A percentile compares a stretch with the other conserved stretches of the same genome.
Evolutionary conservation across 345 rosid genomes (phyloP).

Genomic region (Angophora floribunda): DNA sequence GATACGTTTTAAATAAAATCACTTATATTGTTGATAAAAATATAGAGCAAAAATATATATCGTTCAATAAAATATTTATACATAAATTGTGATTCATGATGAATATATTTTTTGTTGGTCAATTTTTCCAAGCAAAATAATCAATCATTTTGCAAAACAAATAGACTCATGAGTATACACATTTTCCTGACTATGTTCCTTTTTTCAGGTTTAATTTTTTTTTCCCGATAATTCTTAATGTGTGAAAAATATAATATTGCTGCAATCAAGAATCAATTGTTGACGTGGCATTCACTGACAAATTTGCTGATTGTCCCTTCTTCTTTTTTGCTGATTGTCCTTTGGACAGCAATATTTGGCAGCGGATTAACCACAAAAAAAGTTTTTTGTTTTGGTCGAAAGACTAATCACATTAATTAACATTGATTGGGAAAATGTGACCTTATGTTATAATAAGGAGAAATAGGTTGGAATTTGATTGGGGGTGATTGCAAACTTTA

Average conservation of each 20-base stretch:
- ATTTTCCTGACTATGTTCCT: neutral
- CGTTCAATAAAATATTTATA: neutral
- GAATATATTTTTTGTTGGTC: no score
- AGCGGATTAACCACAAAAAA: neutral
- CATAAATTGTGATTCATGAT: no score
- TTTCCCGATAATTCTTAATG: neutral
- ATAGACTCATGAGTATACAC: neutral
- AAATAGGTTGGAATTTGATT: neutral
- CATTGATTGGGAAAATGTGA: neutral
- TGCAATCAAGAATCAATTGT: neutral
- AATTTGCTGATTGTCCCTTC: neutral
- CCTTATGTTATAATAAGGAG: neutral
- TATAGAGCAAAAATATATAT: neutral
- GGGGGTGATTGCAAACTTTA: neutral
- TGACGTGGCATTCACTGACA: neutral
- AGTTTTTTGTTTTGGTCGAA: neutral
- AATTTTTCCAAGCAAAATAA: no score
- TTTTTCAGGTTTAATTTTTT: neutral
- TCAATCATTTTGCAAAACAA: no score
- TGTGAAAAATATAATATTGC: neutral
- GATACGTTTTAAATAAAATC: neutral
- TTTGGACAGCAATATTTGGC: neutral
- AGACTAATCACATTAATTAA: neutral
- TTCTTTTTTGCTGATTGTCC: neutral
- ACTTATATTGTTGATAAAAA: neutral